Percentiles rank a stretch among this genome's conserved stretches.
These are phyloP conservation scores for Botryotinia narcissicola DNA, from an alignment of 2,329 filamentous ascomycete species.

Conservation along the genomic window DNA sequence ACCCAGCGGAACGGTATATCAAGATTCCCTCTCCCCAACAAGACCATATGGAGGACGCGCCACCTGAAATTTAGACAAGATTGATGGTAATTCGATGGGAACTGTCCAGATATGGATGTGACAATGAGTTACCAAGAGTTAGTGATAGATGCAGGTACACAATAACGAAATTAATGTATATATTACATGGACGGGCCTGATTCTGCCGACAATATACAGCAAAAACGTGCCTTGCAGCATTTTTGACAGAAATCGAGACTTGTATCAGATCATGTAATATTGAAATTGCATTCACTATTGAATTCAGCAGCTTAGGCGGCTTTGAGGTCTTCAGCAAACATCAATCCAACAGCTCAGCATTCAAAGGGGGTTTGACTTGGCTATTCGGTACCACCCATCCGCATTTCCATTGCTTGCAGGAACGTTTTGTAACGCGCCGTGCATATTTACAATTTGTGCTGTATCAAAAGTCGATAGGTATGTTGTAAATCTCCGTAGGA, in stretches of 20 bases:
- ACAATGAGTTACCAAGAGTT: neutral
- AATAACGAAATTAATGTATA: neutral
- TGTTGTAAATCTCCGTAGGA: neutral
- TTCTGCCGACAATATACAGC: neutral
- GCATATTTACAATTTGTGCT: neutral
- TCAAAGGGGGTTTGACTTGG: neutral
- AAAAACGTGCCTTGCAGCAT: conserved; percentile 6
- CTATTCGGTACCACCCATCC: neutral
- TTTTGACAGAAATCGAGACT: neutral
- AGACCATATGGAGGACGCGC: neutral
- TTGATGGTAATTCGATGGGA: neutral
- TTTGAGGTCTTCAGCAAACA: neutral
- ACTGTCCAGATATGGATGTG: neutral
- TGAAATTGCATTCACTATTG: neutral
- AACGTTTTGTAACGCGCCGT: neutral
- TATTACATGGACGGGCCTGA: neutral
- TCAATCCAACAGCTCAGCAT: neutral
- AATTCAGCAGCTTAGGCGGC: neutral
- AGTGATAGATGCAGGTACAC: neutral
- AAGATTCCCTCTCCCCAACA: neutral
- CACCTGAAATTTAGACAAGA: neutral
- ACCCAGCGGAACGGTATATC: neutral
- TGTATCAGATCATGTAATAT: neutral
- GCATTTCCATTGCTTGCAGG: neutral
- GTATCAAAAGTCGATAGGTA: neutral